These are phyloP conservation scores for Dendrobium nobile DNA, from an alignment of 106 monocot species.

Conservation along the genomic window DNA sequence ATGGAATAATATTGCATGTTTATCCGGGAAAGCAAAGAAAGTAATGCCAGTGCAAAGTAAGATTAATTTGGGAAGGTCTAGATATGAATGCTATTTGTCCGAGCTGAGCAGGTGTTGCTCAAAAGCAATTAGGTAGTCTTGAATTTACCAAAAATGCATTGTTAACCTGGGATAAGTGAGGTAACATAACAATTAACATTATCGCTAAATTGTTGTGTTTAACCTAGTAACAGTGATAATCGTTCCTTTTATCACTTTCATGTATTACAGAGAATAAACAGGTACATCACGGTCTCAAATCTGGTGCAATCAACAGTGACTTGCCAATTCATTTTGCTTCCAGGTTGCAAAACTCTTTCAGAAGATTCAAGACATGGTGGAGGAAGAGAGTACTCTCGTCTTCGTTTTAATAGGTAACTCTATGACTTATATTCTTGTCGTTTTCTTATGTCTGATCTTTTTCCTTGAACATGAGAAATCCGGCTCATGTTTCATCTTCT, in stretches of 20 bases:
- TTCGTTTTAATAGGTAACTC: slow-evolving; percentile 93
- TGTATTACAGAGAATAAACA: neutral
- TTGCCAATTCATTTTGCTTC: slow-evolving; percentile 2
- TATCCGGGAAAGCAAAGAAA: neutral
- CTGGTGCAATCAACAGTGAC: neutral
- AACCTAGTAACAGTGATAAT: neutral
- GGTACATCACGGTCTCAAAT: neutral
- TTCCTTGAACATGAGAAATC: neutral
- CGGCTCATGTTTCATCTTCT: neutral
- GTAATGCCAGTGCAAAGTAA: neutral
- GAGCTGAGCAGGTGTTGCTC: neutral
- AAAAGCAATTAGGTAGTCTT: too few species aligned
- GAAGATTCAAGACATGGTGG: slow-evolving; percentile 99
- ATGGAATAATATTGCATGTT: neutral
- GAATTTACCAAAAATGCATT: neutral
- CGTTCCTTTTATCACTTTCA: neutral
- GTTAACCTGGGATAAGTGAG: neutral
- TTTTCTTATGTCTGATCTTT: neutral
- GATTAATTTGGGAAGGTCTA: neutral
- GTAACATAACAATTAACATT: neutral
- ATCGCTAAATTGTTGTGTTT: neutral
- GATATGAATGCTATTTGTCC: neutral
- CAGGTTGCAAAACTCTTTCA: slow-evolving; percentile 97
- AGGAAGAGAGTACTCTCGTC: slow-evolving; percentile 90
- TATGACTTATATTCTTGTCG: neutral